phyloP scores from a whole-genome alignment of 495 filamentous ascomycete genomes.

The Lasiosphaeriaceae sp. region DNA sequence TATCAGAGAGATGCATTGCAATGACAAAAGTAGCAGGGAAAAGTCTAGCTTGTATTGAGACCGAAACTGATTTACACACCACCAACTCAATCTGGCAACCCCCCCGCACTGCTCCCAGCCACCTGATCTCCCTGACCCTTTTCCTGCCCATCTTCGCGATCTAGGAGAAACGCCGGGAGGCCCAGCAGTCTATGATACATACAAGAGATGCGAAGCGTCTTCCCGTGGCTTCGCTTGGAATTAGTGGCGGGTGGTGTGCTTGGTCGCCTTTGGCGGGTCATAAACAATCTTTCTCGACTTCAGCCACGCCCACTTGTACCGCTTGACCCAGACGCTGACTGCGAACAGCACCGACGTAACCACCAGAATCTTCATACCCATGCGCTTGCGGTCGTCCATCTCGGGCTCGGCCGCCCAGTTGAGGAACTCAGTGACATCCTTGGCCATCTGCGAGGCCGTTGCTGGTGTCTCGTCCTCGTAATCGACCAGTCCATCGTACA shows the following conservation, averaged over 20 bases:
- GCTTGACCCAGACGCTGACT: slow-evolving; percentile 95
- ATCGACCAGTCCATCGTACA: slow-evolving; percentile 96
- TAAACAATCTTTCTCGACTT: slow-evolving; percentile 94
- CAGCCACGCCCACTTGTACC: slow-evolving; percentile 94
- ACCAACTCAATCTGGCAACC: slow-evolving; percentile 17
- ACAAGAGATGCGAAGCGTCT: slow-evolving; percentile 27
- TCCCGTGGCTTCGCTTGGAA: slow-evolving; percentile 1
- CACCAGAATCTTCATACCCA: slow-evolving; percentile 91
- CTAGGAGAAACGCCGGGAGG: slow-evolving; percentile 33
- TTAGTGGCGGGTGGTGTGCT: slow-evolving; percentile 32
- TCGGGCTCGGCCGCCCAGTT: slow-evolving; percentile 99
- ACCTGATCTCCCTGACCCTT: slow-evolving; percentile 8
- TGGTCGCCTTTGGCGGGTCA: slow-evolving; percentile 60
- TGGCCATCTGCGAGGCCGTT: slow-evolving; percentile 97
- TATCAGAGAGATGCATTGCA: slow-evolving; percentile 1
- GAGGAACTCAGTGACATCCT: slow-evolving; percentile 97
- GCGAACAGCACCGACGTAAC: slow-evolving; percentile 75
- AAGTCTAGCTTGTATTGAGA: slow-evolving; percentile 33
- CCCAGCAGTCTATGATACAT: slow-evolving; percentile 45
- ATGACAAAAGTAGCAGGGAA: slow-evolving; percentile 4
- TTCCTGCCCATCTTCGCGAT: slow-evolving; percentile 28
- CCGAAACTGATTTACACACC: slow-evolving; percentile 38
- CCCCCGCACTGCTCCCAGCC: slow-evolving; percentile 3
- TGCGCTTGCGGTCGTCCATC: slow-evolving; percentile 98
- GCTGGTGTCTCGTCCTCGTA: slow-evolving; percentile 97